Evolutionary conservation across 768 basidiomycete species (phyloP), one percentile per base, ranked within the genome.

Genomic region (Cystobasidium onofrii): DNA sequence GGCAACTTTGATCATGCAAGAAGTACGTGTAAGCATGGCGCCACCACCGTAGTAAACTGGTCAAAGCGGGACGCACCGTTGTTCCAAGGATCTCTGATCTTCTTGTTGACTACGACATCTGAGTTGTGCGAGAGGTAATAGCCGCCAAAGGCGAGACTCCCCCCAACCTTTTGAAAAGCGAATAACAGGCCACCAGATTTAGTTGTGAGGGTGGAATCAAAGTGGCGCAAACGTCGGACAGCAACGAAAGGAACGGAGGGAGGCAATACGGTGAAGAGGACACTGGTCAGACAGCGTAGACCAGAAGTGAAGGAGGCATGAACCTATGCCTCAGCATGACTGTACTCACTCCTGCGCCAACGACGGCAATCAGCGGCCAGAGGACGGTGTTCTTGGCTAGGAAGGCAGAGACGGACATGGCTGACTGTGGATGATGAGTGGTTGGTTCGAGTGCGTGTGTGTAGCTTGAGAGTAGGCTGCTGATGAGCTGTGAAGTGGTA

Each of bases 101-200:
- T 43, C 65, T 67, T 67, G 65, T 67, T 67, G 65, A 67, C 65
- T 27, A 67, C 65, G 6, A 67, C 65, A 43, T 67, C 65, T 54
- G 65, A 20, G 50, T 29, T 67, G 65, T 54, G 15, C 3, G 41
- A 34, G 20, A 67, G 65, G 50, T 67, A 67, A 43, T 67, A 52
- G 2, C 29, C 50, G 13, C 10, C 65, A 29, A 67, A 67, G 4
- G 44, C 65, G 13, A 67, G 20, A 20, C 44, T 27, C 4, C 65
- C 65, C 2, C 65, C 65, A 29, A 67, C 10, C 65, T 67, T n/a
- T n/a, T n/a, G n/a, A n/a, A n/a, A n/a, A n/a, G n/a, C n/a, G n/a
- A n/a, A n/a, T n/a, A n/a, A n/a, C n/a, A n/a, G n/a, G n/a, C n/a
- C n/a, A n/a, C n/a, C n/a, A n/a, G n/a, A n/a, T n/a, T n/a, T n/a